Percentiles rank a stretch among this genome's conserved stretches.
Conservation (phyloP, 2,329 filamentous ascomycete species). For the Fusarium euwallaceae region DNA sequence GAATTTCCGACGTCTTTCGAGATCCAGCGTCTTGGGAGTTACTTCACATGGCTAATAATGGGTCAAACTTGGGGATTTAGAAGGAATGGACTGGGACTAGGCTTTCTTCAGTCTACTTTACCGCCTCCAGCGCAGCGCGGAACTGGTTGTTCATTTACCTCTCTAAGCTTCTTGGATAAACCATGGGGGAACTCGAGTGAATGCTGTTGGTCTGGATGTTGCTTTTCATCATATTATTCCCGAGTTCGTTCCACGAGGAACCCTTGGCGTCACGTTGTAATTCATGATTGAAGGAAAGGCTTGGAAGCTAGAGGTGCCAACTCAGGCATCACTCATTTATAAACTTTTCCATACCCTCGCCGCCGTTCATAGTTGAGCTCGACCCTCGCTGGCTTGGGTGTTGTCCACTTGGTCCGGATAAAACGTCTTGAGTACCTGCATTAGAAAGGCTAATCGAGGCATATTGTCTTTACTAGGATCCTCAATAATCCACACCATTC, state of each 20-base stretch:
- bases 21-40: constrained; percentile 24
- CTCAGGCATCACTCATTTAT: no score
- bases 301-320: no score
- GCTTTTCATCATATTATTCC: no score
- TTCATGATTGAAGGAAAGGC: no score
- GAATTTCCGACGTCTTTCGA: constrained; percentile 16
- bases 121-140: background rate
- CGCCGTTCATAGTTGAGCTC: no score
- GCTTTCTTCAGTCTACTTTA: background rate
- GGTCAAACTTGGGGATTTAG: background rate
- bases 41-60: background rate
- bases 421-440: background rate
- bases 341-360: no score
- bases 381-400: no score
- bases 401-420: background rate
- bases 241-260: no score
- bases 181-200: background rate
- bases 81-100: background rate
- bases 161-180: background rate
- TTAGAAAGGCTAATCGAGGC: background rate
- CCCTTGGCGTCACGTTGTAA: no score
- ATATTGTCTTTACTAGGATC: background rate
- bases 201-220: no score
- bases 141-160: background rate
- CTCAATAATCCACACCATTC: background rate